A percentile compares a stretch with the other conserved stretches of the same genome.
Evolutionary conservation across 257 asterid genomes (phyloP).

Genomic region (Jaltomata sinuosa): DNA sequence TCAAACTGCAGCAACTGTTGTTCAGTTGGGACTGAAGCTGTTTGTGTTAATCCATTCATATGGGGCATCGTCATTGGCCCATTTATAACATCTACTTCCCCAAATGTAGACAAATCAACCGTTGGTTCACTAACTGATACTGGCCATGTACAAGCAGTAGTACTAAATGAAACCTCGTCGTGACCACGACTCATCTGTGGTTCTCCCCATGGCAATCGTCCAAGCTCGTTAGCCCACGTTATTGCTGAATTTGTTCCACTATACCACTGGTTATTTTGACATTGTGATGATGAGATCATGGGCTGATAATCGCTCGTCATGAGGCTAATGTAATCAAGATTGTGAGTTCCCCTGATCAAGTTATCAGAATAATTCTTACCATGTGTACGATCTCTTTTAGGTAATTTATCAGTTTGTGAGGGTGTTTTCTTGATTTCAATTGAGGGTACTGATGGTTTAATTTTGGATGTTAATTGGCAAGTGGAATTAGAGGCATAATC

Average conservation of each 20-base stretch:
- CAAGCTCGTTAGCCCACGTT: slow-evolving; percentile 3
- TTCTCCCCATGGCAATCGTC: slow-evolving; percentile 13
- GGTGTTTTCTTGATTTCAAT: neutral
- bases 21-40: slow-evolving; percentile 20
- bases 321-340: slow-evolving; percentile 2
- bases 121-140: slow-evolving; percentile 3
- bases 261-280: neutral
- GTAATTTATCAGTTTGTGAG: neutral
- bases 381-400: neutral
- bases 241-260: neutral
- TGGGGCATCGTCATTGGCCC: neutral
- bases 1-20: slow-evolving; percentile 37
- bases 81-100: slow-evolving; percentile 22
- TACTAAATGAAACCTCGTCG: slow-evolving; percentile 10
- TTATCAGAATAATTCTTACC: neutral
- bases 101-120: neutral
- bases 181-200: slow-evolving; percentile 16
- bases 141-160: slow-evolving; percentile 25
- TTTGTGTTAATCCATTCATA: slow-evolving; percentile 15
- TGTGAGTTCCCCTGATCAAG: neutral
- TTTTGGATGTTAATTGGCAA: neutral
- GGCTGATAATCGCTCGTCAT: neutral
- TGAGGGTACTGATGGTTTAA: neutral
- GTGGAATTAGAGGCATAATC: neutral
- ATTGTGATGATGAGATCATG: neutral